These are phyloP conservation scores for Penicillium longicatenatum DNA, from an alignment of 495 filamentous ascomycete species.

Conservation along the genomic window DNA sequence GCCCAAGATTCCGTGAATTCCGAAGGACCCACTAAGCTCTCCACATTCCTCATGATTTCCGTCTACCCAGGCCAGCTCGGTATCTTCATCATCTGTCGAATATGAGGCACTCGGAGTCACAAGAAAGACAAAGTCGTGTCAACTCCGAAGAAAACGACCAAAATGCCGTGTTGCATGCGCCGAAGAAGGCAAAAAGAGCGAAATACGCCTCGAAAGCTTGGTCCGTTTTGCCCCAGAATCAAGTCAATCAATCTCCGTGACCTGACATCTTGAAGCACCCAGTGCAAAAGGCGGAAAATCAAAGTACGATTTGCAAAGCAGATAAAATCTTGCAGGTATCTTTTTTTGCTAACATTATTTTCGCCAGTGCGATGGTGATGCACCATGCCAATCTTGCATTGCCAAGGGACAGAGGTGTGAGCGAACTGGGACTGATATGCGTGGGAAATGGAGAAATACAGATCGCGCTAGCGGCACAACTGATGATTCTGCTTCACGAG, in stretches of 20 bases:
- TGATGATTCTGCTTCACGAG: slow-evolving; percentile 8
- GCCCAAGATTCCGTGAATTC: slow-evolving; percentile 21
- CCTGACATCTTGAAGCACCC: slow-evolving; percentile 11
- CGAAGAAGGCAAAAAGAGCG: slow-evolving; percentile 22
- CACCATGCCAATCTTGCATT: slow-evolving; percentile 24
- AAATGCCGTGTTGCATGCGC: not conserved
- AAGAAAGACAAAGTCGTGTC: not conserved
- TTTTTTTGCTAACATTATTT: not conserved
- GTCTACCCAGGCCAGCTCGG: not conserved
- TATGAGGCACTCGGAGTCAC: not conserved
- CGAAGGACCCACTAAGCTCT: slow-evolving; percentile 14
- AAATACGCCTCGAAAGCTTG: slow-evolving; percentile 33
- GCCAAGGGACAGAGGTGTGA: slow-evolving; percentile 16
- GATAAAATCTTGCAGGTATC: no score
- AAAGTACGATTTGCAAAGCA: slow-evolving; percentile 16
- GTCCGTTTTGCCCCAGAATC: slow-evolving; percentile 10
- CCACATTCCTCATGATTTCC: slow-evolving; percentile 14
- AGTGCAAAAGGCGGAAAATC: slow-evolving; percentile 28
- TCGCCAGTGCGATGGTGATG: slow-evolving; percentile 27
- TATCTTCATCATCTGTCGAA: not conserved
- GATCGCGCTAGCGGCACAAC: not conserved
- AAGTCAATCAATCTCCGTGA: not conserved
- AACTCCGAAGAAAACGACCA: not conserved
- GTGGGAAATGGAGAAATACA: slow-evolving; percentile 17
- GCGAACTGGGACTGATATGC: slow-evolving; percentile 25